Conservation (phyloP, 108 stramenopile species). For the Nitzschia sp. region DNA sequence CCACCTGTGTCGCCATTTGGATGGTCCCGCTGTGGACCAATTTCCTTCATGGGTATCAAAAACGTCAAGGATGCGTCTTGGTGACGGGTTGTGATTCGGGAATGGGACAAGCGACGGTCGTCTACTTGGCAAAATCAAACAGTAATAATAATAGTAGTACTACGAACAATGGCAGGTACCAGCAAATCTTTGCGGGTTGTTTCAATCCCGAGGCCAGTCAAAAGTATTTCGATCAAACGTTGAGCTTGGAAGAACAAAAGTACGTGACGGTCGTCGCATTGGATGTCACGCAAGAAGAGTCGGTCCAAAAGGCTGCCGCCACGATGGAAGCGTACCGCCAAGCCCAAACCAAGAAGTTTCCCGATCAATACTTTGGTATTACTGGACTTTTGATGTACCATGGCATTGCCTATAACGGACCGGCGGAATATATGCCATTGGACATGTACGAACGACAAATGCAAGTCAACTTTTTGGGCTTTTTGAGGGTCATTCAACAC, state of each 20-base stretch:
- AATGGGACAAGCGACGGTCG: slow-evolving; percentile 40
- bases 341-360: neutral
- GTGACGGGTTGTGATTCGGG: slow-evolving; percentile 41
- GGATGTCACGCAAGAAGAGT: slow-evolving; percentile 34
- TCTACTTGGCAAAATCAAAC: slow-evolving; percentile 23
- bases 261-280: slow-evolving; percentile 26
- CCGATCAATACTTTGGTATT: slow-evolving; percentile 5
- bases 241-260: slow-evolving; percentile 12
- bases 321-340: slow-evolving; percentile 4
- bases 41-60: neutral
- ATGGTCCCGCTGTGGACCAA: slow-evolving; percentile 26
- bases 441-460: slow-evolving; percentile 34
- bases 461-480: slow-evolving; percentile 59
- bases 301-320: slow-evolving; percentile 23
- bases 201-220: slow-evolving; percentile 17
- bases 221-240: slow-evolving; percentile 21
- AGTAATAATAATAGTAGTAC: neutral
- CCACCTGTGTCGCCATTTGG: slow-evolving; percentile 12
- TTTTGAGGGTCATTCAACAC: slow-evolving; percentile 36
- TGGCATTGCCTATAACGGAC: slow-evolving; percentile 44
- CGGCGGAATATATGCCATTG: slow-evolving; percentile 41
- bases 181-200: slow-evolving; percentile 36
- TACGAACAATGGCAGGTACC: no score
- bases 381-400: slow-evolving; percentile 34
- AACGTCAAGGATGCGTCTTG: slow-evolving; percentile 28